Percentiles rank a stretch among this genome's conserved stretches.
These are phyloP conservation scores for Allium cepa DNA, from an alignment of 106 monocot species.

Conservation along the genomic window DNA sequence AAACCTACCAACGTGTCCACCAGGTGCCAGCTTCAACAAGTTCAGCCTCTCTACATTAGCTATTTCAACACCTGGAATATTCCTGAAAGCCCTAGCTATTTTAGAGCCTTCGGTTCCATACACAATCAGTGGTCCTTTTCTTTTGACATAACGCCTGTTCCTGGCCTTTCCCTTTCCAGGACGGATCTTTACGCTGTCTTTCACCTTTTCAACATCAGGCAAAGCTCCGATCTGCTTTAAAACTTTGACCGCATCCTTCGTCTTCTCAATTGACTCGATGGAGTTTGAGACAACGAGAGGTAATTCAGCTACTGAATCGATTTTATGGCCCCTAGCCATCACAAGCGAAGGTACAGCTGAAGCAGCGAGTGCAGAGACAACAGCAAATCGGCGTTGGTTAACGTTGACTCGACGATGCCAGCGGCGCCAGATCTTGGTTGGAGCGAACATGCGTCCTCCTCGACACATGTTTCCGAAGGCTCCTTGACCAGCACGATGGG, in stretches of 20 bases:
- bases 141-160: constrained; percentile 61
- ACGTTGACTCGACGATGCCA: constrained; percentile 67
- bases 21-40: constrained; percentile 72
- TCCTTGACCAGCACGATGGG: constrained; percentile 79
- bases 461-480: constrained; percentile 78
- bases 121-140: constrained; percentile 69
- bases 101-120: constrained; percentile 80
- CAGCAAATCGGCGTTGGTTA: constrained; percentile 39
- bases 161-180: constrained; percentile 82
- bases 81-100: constrained; percentile 79
- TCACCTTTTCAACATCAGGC: constrained; percentile 73
- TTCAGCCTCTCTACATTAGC: constrained; percentile 76
- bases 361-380: constrained; percentile 38
- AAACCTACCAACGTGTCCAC: constrained; percentile 63
- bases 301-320: constrained; percentile 24
- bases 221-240: constrained; percentile 63
- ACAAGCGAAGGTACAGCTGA: constrained; percentile 51
- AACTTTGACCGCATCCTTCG: constrained; percentile 56
- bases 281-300: constrained; percentile 42
- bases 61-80: constrained; percentile 77
- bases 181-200: constrained; percentile 55
- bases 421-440: constrained; percentile 76
- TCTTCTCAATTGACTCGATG: constrained; percentile 53
- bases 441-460: constrained; percentile 83
- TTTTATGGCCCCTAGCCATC: constrained; percentile 48